phyloP scores from a whole-genome alignment of 805 yeast genomes.

The Yamadazyma nakazawae region DNA sequence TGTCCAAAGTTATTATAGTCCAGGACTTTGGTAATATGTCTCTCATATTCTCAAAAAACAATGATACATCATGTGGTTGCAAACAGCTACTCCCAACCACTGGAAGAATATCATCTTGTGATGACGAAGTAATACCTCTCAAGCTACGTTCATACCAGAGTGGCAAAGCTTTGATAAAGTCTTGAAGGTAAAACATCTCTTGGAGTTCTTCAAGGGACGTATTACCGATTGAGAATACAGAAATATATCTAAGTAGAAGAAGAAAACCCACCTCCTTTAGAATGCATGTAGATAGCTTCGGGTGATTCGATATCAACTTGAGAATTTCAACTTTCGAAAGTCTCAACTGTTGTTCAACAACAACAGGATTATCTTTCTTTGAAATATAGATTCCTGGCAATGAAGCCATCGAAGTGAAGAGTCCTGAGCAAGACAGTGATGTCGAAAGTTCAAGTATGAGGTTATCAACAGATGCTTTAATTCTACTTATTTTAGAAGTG shows the following conservation, averaged over 20 bases:
- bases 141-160: slow-evolving; percentile 19
- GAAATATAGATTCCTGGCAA: background rate
- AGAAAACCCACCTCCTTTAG: background rate
- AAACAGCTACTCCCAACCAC: slow-evolving; percentile 4
- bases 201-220: background rate
- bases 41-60: background rate
- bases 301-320: background rate
- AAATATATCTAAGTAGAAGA: background rate
- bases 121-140: slow-evolving; percentile 5
- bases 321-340: background rate
- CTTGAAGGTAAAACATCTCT: slow-evolving; percentile 14
- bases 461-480: background rate
- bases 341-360: background rate
- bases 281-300: background rate
- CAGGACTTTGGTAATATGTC: slow-evolving; percentile 35
- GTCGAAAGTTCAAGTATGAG: background rate
- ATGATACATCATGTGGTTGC: background rate
- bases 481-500: background rate
- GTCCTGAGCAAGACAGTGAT: background rate
- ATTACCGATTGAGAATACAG: background rate
- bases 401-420: background rate
- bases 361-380: background rate
- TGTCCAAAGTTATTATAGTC: slow-evolving; percentile 59
- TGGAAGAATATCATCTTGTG: slow-evolving; percentile 7
- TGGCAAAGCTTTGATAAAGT: slow-evolving; percentile 18